Evolutionary conservation across 345 rosid genomes (phyloP).

Genomic region (Euphorbia tirucalli): DNA sequence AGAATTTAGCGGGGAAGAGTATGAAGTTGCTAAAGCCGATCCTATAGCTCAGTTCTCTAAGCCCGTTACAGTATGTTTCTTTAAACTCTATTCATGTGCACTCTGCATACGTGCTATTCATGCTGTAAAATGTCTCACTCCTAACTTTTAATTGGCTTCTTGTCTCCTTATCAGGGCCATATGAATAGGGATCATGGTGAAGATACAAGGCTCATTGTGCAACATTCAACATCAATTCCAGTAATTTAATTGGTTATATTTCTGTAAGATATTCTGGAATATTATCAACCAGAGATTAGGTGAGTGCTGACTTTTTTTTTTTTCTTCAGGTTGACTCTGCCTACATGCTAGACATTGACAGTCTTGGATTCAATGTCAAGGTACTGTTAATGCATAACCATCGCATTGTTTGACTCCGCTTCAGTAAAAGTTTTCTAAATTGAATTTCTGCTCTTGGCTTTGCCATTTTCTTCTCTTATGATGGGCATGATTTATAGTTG

Average conservation of each 20-base stretch:
- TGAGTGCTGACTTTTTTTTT: slow-evolving; percentile 17
- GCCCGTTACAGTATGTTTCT: slow-evolving; percentile 69
- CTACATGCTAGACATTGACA: slow-evolving; percentile 81
- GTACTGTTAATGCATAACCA: slow-evolving; percentile 30
- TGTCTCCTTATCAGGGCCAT: slow-evolving; percentile 56
- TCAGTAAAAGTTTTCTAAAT: not conserved
- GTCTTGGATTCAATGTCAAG: slow-evolving; percentile 93
- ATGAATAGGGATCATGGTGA: slow-evolving; percentile 94
- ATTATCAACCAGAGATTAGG: not conserved
- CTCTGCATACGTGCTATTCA: slow-evolving; percentile 13
- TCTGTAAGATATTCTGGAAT: not conserved
- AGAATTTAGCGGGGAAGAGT: slow-evolving; percentile 81
- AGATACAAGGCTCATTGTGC: slow-evolving; percentile 77
- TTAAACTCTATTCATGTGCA: not conserved
- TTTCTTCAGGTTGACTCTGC: slow-evolving; percentile 77
- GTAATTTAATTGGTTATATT: slow-evolving; percentile 38
- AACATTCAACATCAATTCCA: slow-evolving; percentile 66
- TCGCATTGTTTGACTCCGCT: not conserved
- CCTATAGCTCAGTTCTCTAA: slow-evolving; percentile 78
- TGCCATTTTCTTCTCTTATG: not conserved
- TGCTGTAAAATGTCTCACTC: not conserved
- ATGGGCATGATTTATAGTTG: not conserved
- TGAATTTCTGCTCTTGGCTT: not conserved
- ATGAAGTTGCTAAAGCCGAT: slow-evolving; percentile 69
- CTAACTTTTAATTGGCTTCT: not conserved